Conservation (phyloP, 805 yeast species). For the Blastobotrys attinorum region DNA sequence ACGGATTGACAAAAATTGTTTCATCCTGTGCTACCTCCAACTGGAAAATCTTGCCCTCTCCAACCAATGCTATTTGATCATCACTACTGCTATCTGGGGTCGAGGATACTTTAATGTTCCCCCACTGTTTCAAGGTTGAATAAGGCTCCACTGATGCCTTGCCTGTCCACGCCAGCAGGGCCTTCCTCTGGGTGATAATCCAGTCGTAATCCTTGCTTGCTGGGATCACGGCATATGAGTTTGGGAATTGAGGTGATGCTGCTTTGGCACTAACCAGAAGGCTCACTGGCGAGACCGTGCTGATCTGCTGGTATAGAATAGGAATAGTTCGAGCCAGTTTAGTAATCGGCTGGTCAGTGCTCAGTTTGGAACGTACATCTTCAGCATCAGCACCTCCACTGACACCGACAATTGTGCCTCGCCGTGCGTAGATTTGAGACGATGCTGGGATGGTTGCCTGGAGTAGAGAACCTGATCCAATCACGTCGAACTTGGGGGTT, state of each 20-base stretch:
- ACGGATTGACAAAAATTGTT: constrained; percentile 33
- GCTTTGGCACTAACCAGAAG: constrained; percentile 22
- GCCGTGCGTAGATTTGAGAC: constrained; percentile 32
- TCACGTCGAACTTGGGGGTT: constrained; percentile 31
- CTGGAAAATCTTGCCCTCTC: constrained; percentile 34
- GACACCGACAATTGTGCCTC: constrained; percentile 38
- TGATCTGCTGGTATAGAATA: constrained; percentile 28
- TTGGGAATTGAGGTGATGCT: constrained; percentile 3
- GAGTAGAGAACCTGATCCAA: constrained; percentile 38
- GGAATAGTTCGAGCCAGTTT: constrained; percentile 24
- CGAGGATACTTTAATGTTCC: constrained; percentile 17
- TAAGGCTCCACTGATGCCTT: constrained; percentile 21
- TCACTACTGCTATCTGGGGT: constrained; percentile 28
- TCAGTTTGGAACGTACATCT: constrained; percentile 21
- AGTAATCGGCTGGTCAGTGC: constrained; percentile 16
- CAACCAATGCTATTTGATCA: constrained; percentile 36
- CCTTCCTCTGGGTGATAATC: constrained; percentile 33
- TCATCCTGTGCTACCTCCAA: constrained; percentile 33
- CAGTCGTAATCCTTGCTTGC: constrained; percentile 30
- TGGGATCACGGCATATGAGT: constrained; percentile 29
- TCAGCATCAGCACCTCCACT: constrained; percentile 27
- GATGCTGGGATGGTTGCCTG: constrained; percentile 38
- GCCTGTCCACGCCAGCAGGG: constrained; percentile 39
- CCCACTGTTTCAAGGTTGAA: constrained; percentile 22
- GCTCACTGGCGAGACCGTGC: constrained; percentile 25